These are phyloP conservation scores for Saturnispora saitoi DNA, from an alignment of 805 yeast species.

Conservation along the genomic window DNA sequence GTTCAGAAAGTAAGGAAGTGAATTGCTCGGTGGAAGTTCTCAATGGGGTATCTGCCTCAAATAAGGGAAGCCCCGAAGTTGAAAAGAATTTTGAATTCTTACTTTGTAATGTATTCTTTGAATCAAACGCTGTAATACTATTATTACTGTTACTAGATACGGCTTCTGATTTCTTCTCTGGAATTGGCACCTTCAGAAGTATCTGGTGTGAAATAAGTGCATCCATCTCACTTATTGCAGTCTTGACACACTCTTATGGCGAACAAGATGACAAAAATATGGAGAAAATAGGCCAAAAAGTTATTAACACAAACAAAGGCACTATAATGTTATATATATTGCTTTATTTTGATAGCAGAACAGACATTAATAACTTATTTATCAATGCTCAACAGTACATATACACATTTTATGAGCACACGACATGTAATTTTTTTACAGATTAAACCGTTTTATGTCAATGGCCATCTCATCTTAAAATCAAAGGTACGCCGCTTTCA, in stretches of 20 bases:
- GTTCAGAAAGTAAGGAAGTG: not conserved
- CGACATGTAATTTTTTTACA: not conserved
- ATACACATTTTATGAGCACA: not conserved
- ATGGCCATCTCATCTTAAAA: not conserved
- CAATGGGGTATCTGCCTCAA: not conserved
- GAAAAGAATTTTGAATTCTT: not conserved
- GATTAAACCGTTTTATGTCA: not conserved
- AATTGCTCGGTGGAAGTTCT: not conserved
- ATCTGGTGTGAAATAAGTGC: not conserved
- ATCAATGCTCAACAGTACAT: not conserved
- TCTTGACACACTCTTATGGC: not conserved
- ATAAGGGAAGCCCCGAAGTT: not conserved
- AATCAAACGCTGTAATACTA: not conserved
- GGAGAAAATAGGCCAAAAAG: not conserved
- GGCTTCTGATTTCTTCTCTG: not conserved
- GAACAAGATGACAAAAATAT: not conserved
- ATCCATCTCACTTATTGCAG: not conserved
- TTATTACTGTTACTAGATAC: not conserved
- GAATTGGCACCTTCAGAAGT: not conserved
- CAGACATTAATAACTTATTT: not conserved
- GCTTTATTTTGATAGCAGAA: too few relatives aligned
- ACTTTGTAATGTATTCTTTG: not conserved
- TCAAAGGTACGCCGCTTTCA: not conserved
- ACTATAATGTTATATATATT: too few relatives aligned
- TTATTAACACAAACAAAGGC: too few relatives aligned